Conservation (phyloP, 1,139 yeast genomes). For the Hanseniaspora gamundiae region DNA sequence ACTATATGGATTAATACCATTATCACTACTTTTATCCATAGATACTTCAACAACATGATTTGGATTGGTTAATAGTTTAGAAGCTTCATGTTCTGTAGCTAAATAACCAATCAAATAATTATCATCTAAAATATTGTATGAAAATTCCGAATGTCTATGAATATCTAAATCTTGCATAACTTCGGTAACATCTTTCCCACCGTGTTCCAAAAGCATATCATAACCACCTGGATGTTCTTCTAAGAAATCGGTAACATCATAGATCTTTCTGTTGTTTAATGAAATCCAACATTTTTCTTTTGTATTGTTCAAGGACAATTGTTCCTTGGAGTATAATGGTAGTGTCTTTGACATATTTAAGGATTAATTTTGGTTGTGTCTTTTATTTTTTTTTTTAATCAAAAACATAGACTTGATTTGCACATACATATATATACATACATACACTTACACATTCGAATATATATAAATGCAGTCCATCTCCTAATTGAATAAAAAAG, state of each 20-base stretch:
- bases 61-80: conserved; percentile 34
- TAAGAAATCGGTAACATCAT: conserved; percentile 66
- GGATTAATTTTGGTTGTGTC: background rate
- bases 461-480: no score
- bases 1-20: conserved; percentile 26
- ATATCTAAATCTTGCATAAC: conserved; percentile 57
- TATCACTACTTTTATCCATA: conserved; percentile 5
- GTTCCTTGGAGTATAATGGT: conserved; percentile 32
- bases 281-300: conserved; percentile 66
- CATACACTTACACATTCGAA: no score
- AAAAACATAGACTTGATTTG: no score
- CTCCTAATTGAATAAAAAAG: no score
- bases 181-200: conserved; percentile 74
- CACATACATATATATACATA: no score
- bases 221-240: conserved; percentile 86
- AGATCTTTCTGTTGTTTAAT: conserved; percentile 61
- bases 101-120: conserved; percentile 47
- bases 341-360: conserved; percentile 18
- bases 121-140: conserved; percentile 83
- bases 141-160: conserved; percentile 74
- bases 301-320: conserved; percentile 39
- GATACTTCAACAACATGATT: conserved; percentile 30
- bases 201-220: conserved; percentile 60
- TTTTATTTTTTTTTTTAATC: background rate
- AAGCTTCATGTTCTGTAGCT: conserved; percentile 52